Conservation (phyloP, 2,329 filamentous ascomycete genomes). For the Alternaria consortialis region DNA sequence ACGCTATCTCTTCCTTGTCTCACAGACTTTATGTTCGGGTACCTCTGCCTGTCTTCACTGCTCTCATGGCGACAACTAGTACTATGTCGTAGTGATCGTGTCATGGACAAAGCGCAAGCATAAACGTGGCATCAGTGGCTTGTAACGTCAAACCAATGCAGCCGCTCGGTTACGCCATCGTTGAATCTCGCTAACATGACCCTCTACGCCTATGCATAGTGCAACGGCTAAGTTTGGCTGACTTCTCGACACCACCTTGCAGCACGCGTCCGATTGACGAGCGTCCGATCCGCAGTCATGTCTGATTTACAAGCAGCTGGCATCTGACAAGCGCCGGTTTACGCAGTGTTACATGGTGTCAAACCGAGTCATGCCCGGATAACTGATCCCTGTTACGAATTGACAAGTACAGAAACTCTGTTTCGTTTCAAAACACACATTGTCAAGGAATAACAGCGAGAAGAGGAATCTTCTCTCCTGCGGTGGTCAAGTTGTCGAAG, state of each 20-base stretch:
- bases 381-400: slow-evolving; percentile 1
- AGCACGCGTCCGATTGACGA: slow-evolving; percentile 14
- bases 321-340: slow-evolving; percentile 14
- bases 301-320: slow-evolving; percentile 12
- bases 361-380: slow-evolving; percentile 7
- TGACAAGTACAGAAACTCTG: not conserved
- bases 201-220: slow-evolving; percentile 2
- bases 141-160: slow-evolving; percentile 41
- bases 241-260: slow-evolving; percentile 9
- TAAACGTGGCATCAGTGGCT: slow-evolving; percentile 34
- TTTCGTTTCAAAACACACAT: slow-evolving; percentile 18
- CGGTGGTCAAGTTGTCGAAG: not conserved
- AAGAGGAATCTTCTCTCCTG: not conserved
- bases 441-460: not conserved
- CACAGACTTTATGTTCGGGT: slow-evolving; percentile 15
- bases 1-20: slow-evolving; percentile 20
- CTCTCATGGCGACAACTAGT: slow-evolving; percentile 14
- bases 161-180: slow-evolving; percentile 18
- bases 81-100: slow-evolving; percentile 17
- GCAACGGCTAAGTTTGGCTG: slow-evolving; percentile 8
- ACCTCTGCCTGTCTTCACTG: slow-evolving; percentile 23
- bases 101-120: slow-evolving; percentile 10
- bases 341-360: slow-evolving; percentile 13
- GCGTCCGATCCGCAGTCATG: slow-evolving; percentile 10
- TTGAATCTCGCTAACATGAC: slow-evolving; percentile 8